Evolutionary conservation across 768 basidiomycete genomes (phyloP).

Genomic region (Pholiota conissans): DNA sequence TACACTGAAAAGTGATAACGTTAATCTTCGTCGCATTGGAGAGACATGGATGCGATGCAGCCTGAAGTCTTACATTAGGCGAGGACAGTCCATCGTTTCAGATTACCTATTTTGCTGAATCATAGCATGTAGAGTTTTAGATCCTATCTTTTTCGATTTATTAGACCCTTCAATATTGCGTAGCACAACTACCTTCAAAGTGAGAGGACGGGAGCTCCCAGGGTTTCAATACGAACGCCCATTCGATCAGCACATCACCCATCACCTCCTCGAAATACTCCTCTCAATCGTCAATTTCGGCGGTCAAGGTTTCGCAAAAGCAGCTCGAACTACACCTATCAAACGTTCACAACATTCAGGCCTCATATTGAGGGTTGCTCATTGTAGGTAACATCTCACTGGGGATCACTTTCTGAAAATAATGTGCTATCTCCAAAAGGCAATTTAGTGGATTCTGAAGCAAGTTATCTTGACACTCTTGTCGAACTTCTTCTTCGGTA

Average conservation of each 20-base stretch:
- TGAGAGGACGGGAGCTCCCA: constrained; percentile 66
- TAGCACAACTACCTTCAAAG: constrained; percentile 43
- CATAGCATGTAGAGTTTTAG: constrained; percentile 64
- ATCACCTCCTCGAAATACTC: constrained; percentile 76
- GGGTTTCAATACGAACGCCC: constrained; percentile 69
- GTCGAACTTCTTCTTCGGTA: constrained; percentile 75
- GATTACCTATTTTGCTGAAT: not conserved
- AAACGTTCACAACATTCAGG: constrained; percentile 65
- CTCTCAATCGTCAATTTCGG: constrained; percentile 82
- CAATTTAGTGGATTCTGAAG: constrained; percentile 50
- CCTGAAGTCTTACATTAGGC: constrained; percentile 90
- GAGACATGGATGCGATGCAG: constrained; percentile 99
- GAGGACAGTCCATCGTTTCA: constrained; percentile 12
- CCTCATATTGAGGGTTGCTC: constrained; percentile 60
- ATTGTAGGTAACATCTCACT: constrained; percentile 40
- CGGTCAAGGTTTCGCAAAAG: constrained; percentile 83
- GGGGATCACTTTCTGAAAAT: constrained; percentile 3
- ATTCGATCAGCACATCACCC: constrained; percentile 74
- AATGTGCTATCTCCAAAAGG: constrained; percentile 7
- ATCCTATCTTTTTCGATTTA: constrained; percentile 81
- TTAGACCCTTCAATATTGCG: constrained; percentile 69
- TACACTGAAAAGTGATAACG: constrained; percentile 74
- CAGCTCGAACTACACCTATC: constrained; percentile 63
- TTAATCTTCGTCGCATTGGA: constrained; percentile 70
- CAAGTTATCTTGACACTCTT: constrained; percentile 76